A percentile compares a stretch with the other conserved stretches of the same genome.
These are phyloP conservation scores for Allium fistulosum DNA, from an alignment of 106 monocot species.

Conservation along the genomic window DNA sequence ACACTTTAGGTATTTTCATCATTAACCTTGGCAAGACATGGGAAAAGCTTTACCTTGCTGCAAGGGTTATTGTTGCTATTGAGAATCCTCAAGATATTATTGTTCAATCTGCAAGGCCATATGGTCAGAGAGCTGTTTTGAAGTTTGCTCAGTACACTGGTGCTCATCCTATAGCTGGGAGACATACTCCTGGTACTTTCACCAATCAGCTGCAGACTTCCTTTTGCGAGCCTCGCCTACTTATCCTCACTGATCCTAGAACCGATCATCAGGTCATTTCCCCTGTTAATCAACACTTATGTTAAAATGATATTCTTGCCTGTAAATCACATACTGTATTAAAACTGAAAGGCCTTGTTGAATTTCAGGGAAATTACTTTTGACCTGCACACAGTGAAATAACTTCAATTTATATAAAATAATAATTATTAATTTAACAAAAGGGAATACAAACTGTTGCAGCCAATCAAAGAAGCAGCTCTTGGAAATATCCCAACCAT, in stretches of 20 bases:
- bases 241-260: slow-evolving; percentile 36
- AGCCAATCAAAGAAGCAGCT: slow-evolving; percentile 86
- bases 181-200: slow-evolving; percentile 18
- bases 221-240: slow-evolving; percentile 16
- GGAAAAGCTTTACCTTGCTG: slow-evolving; percentile 54
- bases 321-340: too few species aligned
- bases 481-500: slow-evolving; percentile 86
- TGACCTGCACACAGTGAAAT: too few species aligned
- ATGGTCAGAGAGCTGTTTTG: slow-evolving; percentile 44
- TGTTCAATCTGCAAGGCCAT: slow-evolving; percentile 60
- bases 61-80: slow-evolving; percentile 54
- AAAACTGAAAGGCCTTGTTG: too few species aligned
- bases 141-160: slow-evolving; percentile 65
- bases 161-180: slow-evolving; percentile 59
- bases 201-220: slow-evolving; percentile 21
- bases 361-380: too few species aligned
- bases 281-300: too few species aligned
- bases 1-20: slow-evolving; percentile 40
- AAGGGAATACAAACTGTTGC: background rate
- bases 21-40: slow-evolving; percentile 55
- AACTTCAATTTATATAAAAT: too few species aligned
- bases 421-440: too few species aligned
- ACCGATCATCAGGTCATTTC: slow-evolving; percentile 47
- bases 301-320: too few species aligned
- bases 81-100: slow-evolving; percentile 61